phyloP scores from a whole-genome alignment of 176 grass and related monocot genomes.

The Aegilops tauschii region DNA sequence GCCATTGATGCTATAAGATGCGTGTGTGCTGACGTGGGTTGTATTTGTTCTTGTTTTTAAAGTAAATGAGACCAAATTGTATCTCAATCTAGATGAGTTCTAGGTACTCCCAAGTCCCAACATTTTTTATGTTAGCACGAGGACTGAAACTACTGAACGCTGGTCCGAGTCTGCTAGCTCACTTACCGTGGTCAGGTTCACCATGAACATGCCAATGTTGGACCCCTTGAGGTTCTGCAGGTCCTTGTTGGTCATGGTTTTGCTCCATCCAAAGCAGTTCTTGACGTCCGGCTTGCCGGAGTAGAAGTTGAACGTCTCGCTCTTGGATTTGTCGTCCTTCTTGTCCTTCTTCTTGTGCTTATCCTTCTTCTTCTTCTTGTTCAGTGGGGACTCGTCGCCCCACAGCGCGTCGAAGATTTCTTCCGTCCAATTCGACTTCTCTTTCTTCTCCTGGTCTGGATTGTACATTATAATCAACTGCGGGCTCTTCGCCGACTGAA shows the following conservation, averaged over 20 bases:
- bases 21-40: no score
- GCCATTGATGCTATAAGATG: no score
- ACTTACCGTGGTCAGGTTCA: slow-evolving; percentile 79
- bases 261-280: slow-evolving; percentile 94
- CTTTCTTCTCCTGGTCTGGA: slow-evolving; percentile 18
- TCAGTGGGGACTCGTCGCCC: slow-evolving; percentile 39
- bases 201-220: slow-evolving; percentile 73
- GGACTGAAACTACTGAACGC: neutral
- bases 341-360: slow-evolving; percentile 38
- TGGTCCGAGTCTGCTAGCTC: neutral
- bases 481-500: slow-evolving; percentile 27
- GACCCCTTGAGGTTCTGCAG: slow-evolving; percentile 50
- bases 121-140: neutral
- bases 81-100: no score
- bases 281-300: slow-evolving; percentile 58
- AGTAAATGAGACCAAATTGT: no score
- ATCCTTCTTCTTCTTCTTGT: slow-evolving; percentile 65
- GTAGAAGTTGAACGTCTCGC: slow-evolving; percentile 76
- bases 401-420: slow-evolving; percentile 47
- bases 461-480: slow-evolving; percentile 51
- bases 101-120: neutral
- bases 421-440: slow-evolving; percentile 41
- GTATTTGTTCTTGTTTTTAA: no score
- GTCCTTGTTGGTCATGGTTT: slow-evolving; percentile 56
- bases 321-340: slow-evolving; percentile 42